Percentiles rank a stretch among this genome's conserved stretches.
These are phyloP conservation scores for Cyclaneusma minus DNA, from an alignment of 2,329 filamentous ascomycete genomes.

Conservation along the genomic window DNA sequence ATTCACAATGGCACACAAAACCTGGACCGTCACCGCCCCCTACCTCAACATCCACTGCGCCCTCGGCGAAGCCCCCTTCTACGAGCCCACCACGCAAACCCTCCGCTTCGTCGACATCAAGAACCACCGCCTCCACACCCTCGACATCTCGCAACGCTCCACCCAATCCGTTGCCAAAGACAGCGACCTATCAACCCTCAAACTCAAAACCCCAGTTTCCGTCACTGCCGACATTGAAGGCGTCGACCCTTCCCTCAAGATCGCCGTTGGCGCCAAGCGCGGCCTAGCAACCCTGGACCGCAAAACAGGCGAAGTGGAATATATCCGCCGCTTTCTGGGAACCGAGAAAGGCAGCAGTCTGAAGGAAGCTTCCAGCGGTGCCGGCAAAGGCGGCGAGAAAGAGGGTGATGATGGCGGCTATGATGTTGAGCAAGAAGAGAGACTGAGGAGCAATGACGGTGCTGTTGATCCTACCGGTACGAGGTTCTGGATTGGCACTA, in stretches of 20 bases:
- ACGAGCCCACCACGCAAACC: conserved; percentile 46
- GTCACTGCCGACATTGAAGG: conserved; percentile 67
- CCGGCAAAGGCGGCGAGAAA: too few relatives aligned
- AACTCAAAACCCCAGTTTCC: conserved; percentile 37
- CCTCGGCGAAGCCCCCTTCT: conserved; percentile 63
- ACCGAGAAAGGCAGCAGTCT: conserved; percentile 3
- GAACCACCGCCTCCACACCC: conserved; percentile 55
- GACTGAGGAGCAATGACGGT: conserved; percentile 66
- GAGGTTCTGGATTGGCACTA: conserved; percentile 74
- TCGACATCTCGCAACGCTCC: conserved; percentile 49
- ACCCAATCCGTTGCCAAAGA: conserved; percentile 6
- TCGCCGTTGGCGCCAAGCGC: conserved; percentile 67
- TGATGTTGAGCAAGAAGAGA: conserved; percentile 29
- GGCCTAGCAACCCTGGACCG: conserved; percentile 69
- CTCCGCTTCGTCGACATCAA: conserved; percentile 76
- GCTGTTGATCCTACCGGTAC: conserved; percentile 63
- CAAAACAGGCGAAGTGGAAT: conserved; percentile 34
- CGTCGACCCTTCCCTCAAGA: conserved; percentile 43
- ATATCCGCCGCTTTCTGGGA: conserved; percentile 32
- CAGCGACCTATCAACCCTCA: conserved; percentile 15
- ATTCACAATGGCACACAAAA: conserved; percentile 19
- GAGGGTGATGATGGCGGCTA: conserved; percentile 10
- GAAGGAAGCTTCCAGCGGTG: neutral
- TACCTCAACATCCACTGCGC: conserved; percentile 47
- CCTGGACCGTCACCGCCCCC: conserved; percentile 29